A percentile compares a stretch with the other conserved stretches of the same genome.
Conservation (phyloP, 2,329 filamentous ascomycete species). For the Macrophomina tecta region DNA sequence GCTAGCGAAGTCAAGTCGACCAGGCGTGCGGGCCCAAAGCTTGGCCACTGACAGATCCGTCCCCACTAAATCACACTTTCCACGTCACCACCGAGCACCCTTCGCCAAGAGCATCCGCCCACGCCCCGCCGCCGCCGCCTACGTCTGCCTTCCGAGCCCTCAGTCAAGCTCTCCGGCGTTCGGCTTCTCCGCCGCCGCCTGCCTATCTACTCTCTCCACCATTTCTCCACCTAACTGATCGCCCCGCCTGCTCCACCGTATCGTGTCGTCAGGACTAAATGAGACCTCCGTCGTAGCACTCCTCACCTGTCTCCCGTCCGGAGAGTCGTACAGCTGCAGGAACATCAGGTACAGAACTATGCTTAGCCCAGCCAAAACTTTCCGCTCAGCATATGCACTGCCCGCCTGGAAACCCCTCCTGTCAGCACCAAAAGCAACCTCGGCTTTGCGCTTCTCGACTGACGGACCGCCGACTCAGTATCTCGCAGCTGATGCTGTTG, state of each 20-base stretch:
- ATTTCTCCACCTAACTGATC: no score
- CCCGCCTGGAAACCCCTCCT: not conserved
- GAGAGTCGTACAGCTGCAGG: constrained; percentile 2
- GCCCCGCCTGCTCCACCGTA: no score
- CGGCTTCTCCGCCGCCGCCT: not conserved
- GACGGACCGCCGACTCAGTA: not conserved
- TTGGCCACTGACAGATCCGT: constrained; percentile 3
- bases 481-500: constrained; percentile 10
- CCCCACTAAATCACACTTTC: not conserved
- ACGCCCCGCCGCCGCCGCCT: not conserved
- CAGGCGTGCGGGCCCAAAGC: constrained; percentile 10
- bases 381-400: constrained; percentile 16
- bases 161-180: not conserved
- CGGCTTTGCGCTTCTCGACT: not conserved
- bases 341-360: not conserved
- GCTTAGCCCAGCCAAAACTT: not conserved
- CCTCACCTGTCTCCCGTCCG: not conserved
- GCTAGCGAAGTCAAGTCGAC: constrained; percentile 12
- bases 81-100: not conserved
- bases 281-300: not conserved
- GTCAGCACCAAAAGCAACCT: constrained; percentile 1
- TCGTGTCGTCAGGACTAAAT: not conserved
- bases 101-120: not conserved
- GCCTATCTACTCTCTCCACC: not conserved
- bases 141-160: not conserved